Base-by-base conservation (phyloP, 768 basidiomycete genomes). In the Amanita subjunquillea region DNA sequence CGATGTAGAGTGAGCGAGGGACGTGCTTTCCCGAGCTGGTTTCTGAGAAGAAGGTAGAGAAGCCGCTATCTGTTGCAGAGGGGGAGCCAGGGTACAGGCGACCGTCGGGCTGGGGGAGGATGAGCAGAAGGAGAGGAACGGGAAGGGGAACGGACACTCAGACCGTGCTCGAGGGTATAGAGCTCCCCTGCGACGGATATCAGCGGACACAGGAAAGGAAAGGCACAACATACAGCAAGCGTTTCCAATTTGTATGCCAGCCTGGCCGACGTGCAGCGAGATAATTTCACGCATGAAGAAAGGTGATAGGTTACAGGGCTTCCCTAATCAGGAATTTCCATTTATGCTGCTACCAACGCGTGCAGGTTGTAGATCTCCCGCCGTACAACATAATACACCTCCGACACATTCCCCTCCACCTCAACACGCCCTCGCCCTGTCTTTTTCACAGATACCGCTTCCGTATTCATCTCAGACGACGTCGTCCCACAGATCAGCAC, bases 11-110 rank as follows among this genome's bases (percentile, higher is more conserved):
- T 39, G 94, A 95, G 55, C 95, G 85, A 22, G 96, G 96, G 44
- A 96, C 95, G 68, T 92, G 83, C 76, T 96, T 96, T 57, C 93
- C 93, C 43, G 87, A 82, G 60, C 88, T 87, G 47, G 87, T 88
- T 71, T 90, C 95, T 38, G 91, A 93, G 76, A 98, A 99, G 81
- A 99, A 98, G 42, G 95, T 98, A 46, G 88, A 90, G 74, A 97
- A 96, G 45, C 96, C 95, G 60, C 78, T 79, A 65, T 96, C 89
- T 57, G 73, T 77, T 58, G 67, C 72, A 37, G 83, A 83, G 34
- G 79, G 76, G n/a, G 85, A 79, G 58, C 77, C 78, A 58, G 85
- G 83, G 54, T 75, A 67, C 58, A 94, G 76, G 63, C 92, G 91
- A 66, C 94, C 94, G 67, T 96, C 94, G 51, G 92, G 87, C 94